phyloP scores from a whole-genome alignment of 441 rosid genomes.

The Populus tomentosa region DNA sequence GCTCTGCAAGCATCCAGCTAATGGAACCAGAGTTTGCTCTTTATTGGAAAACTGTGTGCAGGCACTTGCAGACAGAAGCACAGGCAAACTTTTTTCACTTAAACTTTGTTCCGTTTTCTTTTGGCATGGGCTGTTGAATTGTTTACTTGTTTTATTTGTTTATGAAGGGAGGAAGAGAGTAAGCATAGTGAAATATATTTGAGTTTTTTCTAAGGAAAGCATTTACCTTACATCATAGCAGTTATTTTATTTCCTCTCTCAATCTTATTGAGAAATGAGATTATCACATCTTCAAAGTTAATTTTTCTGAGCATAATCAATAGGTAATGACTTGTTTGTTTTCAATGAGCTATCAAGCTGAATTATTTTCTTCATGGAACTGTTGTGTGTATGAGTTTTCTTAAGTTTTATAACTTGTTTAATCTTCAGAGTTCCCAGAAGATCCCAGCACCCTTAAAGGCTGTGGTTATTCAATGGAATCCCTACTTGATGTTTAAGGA shows the following conservation, averaged over 20 bases:
- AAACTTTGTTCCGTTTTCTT: background rate
- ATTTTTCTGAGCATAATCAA: background rate
- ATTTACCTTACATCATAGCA: background rate
- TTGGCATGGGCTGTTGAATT: background rate
- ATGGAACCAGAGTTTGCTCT: conserved; percentile 88
- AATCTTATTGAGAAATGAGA: background rate
- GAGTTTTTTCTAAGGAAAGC: background rate
- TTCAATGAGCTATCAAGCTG: background rate
- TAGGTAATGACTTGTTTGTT: background rate
- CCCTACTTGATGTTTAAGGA: background rate
- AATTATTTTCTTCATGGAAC: background rate
- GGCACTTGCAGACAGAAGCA: conserved; percentile 71
- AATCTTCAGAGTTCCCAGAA: background rate
- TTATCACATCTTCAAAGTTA: background rate
- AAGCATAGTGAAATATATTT: background rate
- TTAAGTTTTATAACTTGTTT: background rate
- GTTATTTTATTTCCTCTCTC: background rate
- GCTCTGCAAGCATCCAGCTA: conserved; percentile 39
- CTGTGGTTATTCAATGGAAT: no score
- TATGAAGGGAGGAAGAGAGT: background rate
- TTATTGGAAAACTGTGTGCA: conserved; percentile 74
- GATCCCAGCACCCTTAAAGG: no score
- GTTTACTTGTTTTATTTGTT: background rate
- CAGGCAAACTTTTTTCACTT: conserved; percentile 43
- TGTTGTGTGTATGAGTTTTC: background rate